Percentiles rank a stretch among this genome's conserved stretches.
Evolutionary conservation across 2,329 filamentous ascomycete genomes (phyloP).

Genomic region (Hypoxylon sp.): DNA sequence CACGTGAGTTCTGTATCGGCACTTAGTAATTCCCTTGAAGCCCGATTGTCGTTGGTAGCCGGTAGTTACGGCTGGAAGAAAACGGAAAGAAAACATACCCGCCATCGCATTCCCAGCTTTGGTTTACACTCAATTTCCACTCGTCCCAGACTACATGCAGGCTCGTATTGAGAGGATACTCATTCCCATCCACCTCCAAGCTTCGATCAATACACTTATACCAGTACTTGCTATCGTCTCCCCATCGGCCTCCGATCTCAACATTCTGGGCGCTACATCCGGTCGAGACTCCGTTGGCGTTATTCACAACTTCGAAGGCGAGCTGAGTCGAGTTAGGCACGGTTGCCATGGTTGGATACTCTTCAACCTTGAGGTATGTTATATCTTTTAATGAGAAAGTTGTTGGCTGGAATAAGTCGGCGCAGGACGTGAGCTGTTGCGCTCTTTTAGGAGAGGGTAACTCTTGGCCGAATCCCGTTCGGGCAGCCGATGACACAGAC

Average conservation of each 20-base stretch:
- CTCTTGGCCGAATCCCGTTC: not conserved
- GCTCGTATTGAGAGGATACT: constrained; percentile 44
- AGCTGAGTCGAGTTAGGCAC: constrained; percentile 42
- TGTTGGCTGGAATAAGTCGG: constrained; percentile 26
- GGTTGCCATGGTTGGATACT: constrained; percentile 18
- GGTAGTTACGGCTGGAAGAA: no score
- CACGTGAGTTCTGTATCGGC: constrained; percentile 30
- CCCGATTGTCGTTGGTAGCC: not conserved
- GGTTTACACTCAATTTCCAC: constrained; percentile 48
- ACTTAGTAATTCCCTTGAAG: constrained; percentile 10
- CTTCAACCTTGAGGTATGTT: constrained; percentile 33
- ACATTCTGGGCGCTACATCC: constrained; percentile 39
- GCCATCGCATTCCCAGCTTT: constrained; percentile 47
- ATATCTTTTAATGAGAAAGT: constrained; percentile 37
- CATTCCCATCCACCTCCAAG: constrained; percentile 29
- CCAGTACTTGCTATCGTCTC: constrained; percentile 45
- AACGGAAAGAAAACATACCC: constrained; percentile 33
- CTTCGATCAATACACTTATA: constrained; percentile 41
- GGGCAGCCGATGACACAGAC: not conserved
- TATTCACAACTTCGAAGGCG: constrained; percentile 41
- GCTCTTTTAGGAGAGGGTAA: not conserved
- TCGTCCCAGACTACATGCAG: constrained; percentile 44
- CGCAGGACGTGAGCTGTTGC: constrained; percentile 22
- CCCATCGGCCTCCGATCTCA: constrained; percentile 31
- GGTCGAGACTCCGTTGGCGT: constrained; percentile 37